Conservation (phyloP, 2,329 filamentous ascomycete species). For the Aureobasidium sp. region DNA sequence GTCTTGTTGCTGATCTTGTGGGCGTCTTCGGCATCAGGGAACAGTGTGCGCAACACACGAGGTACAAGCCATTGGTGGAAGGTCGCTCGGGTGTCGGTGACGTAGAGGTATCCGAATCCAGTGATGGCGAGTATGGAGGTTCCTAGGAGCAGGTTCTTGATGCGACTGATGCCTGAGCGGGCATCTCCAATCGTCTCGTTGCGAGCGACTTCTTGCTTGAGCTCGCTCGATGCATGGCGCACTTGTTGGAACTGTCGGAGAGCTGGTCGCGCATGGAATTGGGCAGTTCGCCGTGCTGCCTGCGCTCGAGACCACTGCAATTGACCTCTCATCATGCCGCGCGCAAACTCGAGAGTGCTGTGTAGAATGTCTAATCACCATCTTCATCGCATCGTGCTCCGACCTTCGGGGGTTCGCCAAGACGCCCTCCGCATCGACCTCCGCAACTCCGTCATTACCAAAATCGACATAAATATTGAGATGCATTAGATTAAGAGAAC, state of each 20-base stretch:
- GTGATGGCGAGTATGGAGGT: conserved; percentile 46
- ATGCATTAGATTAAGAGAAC: neutral
- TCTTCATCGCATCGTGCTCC: neutral
- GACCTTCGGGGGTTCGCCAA: conserved; percentile 8
- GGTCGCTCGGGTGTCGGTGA: conserved; percentile 48
- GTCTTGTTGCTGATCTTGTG: conserved; percentile 70
- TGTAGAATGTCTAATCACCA: neutral
- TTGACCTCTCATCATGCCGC: conserved; percentile 13
- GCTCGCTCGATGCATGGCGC: conserved; percentile 9
- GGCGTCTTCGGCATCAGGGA: conserved; percentile 81
- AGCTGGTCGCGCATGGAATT: neutral
- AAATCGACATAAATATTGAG: neutral
- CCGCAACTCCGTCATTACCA: neutral
- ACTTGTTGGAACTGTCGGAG: neutral
- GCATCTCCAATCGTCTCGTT: conserved; percentile 21
- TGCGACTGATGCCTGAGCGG: conserved; percentile 36
- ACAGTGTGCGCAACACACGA: conserved; percentile 57
- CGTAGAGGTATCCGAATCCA: conserved; percentile 43
- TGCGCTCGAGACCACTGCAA: conserved; percentile 9
- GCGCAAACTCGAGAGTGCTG: neutral
- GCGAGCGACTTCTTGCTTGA: conserved; percentile 9
- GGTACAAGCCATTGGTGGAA: conserved; percentile 49
- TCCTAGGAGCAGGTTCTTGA: conserved; percentile 47
- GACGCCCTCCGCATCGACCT: neutral
- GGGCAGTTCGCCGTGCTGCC: neutral